Evolutionary conservation across 83 land plant genomes (phyloP).

Genomic region (Thuja plicata): DNA sequence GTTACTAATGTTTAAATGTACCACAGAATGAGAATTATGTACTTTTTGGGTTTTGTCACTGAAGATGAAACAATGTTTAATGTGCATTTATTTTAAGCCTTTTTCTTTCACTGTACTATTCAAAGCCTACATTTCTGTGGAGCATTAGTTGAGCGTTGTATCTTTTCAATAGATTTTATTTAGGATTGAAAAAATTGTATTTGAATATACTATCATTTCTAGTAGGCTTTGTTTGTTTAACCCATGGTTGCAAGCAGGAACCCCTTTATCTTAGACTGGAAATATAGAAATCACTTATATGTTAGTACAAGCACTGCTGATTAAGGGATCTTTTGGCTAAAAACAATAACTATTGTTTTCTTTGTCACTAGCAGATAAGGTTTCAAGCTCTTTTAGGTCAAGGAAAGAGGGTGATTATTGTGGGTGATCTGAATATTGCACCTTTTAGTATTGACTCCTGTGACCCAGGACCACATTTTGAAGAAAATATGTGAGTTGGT

Average conservation of each 20-base stretch:
- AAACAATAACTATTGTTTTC: background rate
- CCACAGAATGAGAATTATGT: background rate
- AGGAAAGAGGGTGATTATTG: conserved; percentile 78
- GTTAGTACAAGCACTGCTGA: background rate
- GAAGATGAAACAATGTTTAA: background rate
- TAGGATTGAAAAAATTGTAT: background rate
- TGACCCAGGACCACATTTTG: conserved; percentile 85
- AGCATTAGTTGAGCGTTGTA: background rate
- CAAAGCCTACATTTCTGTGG: background rate
- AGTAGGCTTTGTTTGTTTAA: background rate
- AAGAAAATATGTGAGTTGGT: conserved; percentile 66
- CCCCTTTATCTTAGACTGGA: background rate
- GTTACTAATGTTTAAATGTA: background rate
- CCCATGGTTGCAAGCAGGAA: background rate
- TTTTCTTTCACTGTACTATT: background rate
- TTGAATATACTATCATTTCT: background rate
- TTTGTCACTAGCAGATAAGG: conserved; percentile 69
- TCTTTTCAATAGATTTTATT: background rate
- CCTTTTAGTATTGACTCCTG: conserved; percentile 79
- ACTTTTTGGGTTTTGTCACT: background rate
- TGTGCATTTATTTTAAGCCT: background rate
- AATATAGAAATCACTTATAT: background rate
- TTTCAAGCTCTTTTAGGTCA: conserved; percentile 64
- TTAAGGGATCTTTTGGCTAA: background rate
- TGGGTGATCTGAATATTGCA: conserved; percentile 92